phyloP scores from a whole-genome alignment of 768 basidiomycete species.

The Scleroderma bovista region DNA sequence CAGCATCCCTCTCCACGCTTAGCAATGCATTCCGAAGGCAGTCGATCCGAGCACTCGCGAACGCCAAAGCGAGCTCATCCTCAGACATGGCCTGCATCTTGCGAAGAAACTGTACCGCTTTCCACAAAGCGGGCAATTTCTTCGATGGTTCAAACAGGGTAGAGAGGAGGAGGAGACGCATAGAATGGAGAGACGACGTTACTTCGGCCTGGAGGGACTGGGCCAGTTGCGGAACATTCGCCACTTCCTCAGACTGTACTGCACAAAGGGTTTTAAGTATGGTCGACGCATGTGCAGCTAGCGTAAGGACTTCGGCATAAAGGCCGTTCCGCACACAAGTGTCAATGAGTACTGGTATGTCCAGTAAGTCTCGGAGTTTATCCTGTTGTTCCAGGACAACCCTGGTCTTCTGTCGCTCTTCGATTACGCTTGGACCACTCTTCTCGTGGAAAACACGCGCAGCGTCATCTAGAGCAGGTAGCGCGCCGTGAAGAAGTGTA shows the following conservation, averaged over 20 bases:
- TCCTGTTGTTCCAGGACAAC: conserved; percentile 93
- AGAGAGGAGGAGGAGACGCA: conserved; percentile 73
- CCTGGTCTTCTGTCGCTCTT: conserved; percentile 67
- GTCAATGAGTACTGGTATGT: conserved; percentile 86
- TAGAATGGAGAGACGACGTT: conserved; percentile 54
- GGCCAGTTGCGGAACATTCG: conserved; percentile 22
- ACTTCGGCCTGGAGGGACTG: conserved; percentile 62
- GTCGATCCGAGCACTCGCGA: conserved; percentile 66
- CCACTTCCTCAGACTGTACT: conserved; percentile 31
- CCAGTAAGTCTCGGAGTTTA: conserved; percentile 86
- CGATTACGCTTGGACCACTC: conserved; percentile 64
- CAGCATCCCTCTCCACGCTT: conserved; percentile 39
- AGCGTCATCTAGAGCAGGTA: conserved; percentile 74
- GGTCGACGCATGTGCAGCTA: conserved; percentile 64
- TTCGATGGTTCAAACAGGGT: conserved; percentile 75
- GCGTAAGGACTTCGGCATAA: conserved; percentile 86
- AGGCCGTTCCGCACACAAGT: conserved; percentile 91
- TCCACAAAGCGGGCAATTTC: conserved; percentile 87
- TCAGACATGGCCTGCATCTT: conserved; percentile 74
- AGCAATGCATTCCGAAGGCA: conserved; percentile 58
- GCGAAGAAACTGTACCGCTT: conserved; percentile 81
- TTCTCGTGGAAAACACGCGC: conserved; percentile 66
- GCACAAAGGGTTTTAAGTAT: conserved; percentile 35
- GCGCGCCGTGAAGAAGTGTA: conserved; percentile 54
- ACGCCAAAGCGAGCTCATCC: conserved; percentile 77